These are phyloP conservation scores for Neospora caninum DNA, from an alignment of 169 alveolate genomes.

Conservation along the genomic window DNA sequence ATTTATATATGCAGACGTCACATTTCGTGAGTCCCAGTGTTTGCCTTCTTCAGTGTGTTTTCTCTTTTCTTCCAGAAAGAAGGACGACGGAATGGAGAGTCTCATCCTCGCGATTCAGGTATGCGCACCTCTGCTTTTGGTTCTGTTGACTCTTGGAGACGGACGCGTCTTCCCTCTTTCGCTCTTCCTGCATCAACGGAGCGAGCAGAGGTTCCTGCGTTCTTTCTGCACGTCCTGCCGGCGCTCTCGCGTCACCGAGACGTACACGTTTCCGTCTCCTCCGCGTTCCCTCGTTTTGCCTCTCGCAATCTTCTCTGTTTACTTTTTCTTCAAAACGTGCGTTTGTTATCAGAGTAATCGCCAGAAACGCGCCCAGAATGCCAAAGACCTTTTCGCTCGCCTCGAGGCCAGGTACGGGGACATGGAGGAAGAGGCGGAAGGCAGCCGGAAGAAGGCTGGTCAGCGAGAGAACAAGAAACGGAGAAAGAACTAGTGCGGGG, in stretches of 20 bases:
- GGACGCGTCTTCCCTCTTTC: no score
- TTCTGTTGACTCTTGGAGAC: no score
- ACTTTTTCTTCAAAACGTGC: not conserved
- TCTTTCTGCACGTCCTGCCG: no score
- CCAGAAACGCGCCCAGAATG: not conserved
- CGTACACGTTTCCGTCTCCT: no score
- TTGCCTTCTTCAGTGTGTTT: not conserved
- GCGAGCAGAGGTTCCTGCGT: no score
- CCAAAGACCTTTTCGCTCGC: not conserved
- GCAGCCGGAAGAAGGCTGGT: not conserved
- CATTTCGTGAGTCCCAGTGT: no score
- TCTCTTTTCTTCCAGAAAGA: not conserved
- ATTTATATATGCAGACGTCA: not conserved
- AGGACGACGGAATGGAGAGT: not conserved
- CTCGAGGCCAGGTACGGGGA: conserved; percentile 4
- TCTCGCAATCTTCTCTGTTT: no score
- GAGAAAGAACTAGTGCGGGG: conserved; percentile 10
- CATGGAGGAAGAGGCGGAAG: not conserved
- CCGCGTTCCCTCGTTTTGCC: no score
- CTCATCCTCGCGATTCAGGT: conserved; percentile 3
- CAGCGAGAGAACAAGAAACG: not conserved
- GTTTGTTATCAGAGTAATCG: not conserved
- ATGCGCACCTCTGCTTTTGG: not conserved
- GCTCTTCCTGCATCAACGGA: no score
- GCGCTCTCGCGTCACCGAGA: no score